phyloP scores from a whole-genome alignment of 768 basidiomycete species.

The Cystobasidium tubakii region DNA sequence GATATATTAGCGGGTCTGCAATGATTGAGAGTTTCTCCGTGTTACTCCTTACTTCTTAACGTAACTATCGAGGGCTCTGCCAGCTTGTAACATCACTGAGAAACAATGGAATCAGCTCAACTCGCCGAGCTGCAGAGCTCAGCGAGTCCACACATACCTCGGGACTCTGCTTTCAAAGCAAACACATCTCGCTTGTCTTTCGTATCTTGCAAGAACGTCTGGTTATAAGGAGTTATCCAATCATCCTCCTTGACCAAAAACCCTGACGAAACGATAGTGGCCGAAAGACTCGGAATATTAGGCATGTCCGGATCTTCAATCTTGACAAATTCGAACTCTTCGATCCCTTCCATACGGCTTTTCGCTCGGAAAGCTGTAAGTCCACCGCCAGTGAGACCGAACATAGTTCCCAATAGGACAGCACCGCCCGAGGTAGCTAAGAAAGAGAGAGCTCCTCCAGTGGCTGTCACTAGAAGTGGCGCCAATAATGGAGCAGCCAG shows the following conservation, averaged over 20 bases:
- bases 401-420: conserved; percentile 44
- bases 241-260: conserved; percentile 51
- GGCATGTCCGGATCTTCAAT: conserved; percentile 41
- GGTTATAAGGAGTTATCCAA: conserved; percentile 47
- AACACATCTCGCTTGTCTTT: conserved; percentile 51
- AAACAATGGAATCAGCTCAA: conserved; percentile 1
- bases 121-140: too few relatives aligned
- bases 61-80: conserved; percentile 47
- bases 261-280: conserved; percentile 52
- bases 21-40: not conserved
- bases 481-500: conserved; percentile 45
- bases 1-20: too few relatives aligned
- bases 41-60: conserved; percentile 42
- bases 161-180: conserved; percentile 50
- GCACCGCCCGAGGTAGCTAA: conserved; percentile 43
- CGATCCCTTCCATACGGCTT: conserved; percentile 44
- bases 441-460: conserved; percentile 39
- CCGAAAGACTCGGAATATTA: conserved; percentile 44
- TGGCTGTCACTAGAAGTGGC: conserved; percentile 31
- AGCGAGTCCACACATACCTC: conserved; percentile 42
- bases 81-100: conserved; percentile 47
- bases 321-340: conserved; percentile 42
- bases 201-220: conserved; percentile 35
- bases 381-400: conserved; percentile 43
- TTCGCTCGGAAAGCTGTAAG: conserved; percentile 43